Percentiles rank a stretch among this genome's conserved stretches.
phyloP scores from a whole-genome alignment of 106 monocot genomes.

The Dioscorea dumetorum region DNA sequence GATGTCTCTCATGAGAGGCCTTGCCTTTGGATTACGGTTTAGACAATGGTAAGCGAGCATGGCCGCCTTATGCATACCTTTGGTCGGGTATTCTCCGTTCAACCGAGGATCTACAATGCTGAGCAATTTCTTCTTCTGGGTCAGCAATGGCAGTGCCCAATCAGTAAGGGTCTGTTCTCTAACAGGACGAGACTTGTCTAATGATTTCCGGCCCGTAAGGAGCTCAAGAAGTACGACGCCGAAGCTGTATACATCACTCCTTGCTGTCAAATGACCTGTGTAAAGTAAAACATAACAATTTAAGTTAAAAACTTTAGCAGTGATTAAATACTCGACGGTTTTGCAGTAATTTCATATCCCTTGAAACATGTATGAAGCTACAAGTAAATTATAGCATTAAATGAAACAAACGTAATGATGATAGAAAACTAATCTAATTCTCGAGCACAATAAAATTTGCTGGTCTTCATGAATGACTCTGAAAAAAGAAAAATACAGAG shows the following conservation, averaged over 20 bases:
- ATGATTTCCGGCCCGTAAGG: constrained; percentile 59
- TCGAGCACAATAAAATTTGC: too few species aligned
- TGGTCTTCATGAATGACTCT: too few species aligned
- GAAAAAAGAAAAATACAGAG: too few species aligned
- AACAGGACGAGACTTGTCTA: constrained; percentile 67
- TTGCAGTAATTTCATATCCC: too few species aligned
- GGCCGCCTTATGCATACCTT: constrained; percentile 59
- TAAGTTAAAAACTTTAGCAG: too few species aligned
- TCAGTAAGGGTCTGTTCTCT: constrained; percentile 68
- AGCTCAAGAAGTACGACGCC: constrained; percentile 85
- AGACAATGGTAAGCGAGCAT: constrained; percentile 76
- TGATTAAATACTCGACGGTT: too few species aligned
- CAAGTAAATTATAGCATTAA: too few species aligned
- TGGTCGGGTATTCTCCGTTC: constrained; percentile 46
- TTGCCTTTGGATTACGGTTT: constrained; percentile 76
- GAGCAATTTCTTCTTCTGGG: constrained; percentile 52
- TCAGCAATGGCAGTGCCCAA: constrained; percentile 62
- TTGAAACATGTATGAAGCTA: too few species aligned
- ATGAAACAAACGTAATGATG: too few species aligned
- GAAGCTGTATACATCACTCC: constrained; percentile 94
- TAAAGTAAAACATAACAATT: not conserved
- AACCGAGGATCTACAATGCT: constrained; percentile 65
- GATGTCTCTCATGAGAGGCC: constrained; percentile 88
- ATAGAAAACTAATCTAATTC: too few species aligned
- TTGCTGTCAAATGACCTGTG: constrained; percentile 78